Percentiles rank a stretch among this genome's conserved stretches.
Conservation (phyloP, 768 basidiomycete species). For the Gloeophyllum trabeum region DNA sequence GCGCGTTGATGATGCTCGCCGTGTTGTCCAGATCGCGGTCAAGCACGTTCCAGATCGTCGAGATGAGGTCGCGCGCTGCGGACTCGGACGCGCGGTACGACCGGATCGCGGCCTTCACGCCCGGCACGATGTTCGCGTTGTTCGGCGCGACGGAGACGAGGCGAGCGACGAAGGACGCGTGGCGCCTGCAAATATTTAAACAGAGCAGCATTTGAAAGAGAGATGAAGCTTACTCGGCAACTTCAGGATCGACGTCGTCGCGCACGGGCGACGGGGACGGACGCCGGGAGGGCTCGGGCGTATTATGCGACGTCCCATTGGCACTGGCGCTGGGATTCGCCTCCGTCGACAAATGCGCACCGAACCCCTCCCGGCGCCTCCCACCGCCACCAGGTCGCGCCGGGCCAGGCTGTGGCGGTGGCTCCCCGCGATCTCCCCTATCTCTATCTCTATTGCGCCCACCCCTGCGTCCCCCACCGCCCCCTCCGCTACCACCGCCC, state of each 20-base stretch:
- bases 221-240: constrained; percentile 35
- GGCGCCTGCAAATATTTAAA: constrained; percentile 34
- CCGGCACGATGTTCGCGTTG: constrained; percentile 43
- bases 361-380: constrained; percentile 53
- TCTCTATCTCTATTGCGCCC: too few relatives aligned
- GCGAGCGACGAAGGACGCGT: constrained; percentile 52
- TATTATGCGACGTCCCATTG: constrained; percentile 13
- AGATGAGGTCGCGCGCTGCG: constrained; percentile 74
- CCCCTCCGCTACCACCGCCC: constrained; percentile 26
- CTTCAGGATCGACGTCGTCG: constrained; percentile 40
- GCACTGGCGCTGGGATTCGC: constrained; percentile 14
- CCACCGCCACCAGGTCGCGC: constrained; percentile 18
- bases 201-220: background rate
- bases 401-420: constrained; percentile 23
- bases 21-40: constrained; percentile 62
- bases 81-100: constrained; percentile 71
- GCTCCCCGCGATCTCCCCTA: constrained; percentile 37
- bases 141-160: constrained; percentile 49
- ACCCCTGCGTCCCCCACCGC: constrained; percentile 34
- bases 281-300: constrained; percentile 14
- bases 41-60: constrained; percentile 76
- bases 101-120: constrained; percentile 65
- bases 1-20: constrained; percentile 56
- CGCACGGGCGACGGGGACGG: constrained; percentile 21
- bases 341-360: constrained; percentile 42